phyloP scores from a whole-genome alignment of 176 grass and related monocot genomes.

The Oryza glumipatula region DNA sequence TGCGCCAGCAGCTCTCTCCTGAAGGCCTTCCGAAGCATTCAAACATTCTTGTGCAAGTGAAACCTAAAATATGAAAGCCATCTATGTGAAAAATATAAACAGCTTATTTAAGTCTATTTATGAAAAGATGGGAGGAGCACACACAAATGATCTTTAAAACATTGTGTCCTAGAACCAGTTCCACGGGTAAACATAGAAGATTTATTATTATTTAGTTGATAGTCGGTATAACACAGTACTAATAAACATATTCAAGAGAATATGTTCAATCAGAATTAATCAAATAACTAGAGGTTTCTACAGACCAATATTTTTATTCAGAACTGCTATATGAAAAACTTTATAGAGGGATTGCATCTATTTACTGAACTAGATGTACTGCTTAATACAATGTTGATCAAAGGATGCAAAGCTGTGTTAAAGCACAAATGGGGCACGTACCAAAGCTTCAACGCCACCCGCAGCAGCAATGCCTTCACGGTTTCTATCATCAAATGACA shows the following conservation, averaged over 20 bases:
- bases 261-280: slow-evolving; percentile 26
- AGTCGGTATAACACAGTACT: neutral
- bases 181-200: slow-evolving; percentile 16
- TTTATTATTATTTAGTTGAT: slow-evolving; percentile 15
- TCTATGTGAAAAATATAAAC: slow-evolving; percentile 29
- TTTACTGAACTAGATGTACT: neutral
- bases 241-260: slow-evolving; percentile 30
- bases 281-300: slow-evolving; percentile 20
- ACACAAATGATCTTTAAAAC: slow-evolving; percentile 25
- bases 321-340: neutral
- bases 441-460: slow-evolving; percentile 95
- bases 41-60: slow-evolving; percentile 81
- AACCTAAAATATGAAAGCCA: slow-evolving; percentile 65
- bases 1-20: slow-evolving; percentile 98
- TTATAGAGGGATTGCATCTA: slow-evolving; percentile 10
- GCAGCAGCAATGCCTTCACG: slow-evolving; percentile 95
- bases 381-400: neutral
- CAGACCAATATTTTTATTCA: neutral
- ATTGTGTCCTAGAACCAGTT: slow-evolving; percentile 29
- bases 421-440: slow-evolving; percentile 23
- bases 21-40: slow-evolving; percentile 96
- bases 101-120: slow-evolving; percentile 4
- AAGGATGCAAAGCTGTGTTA: neutral
- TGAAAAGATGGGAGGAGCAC: slow-evolving; percentile 12
- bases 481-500: slow-evolving; percentile 99